Conservation (phyloP, 2,329 filamentous ascomycete species). For the Hirsutella thompsonii region DNA sequence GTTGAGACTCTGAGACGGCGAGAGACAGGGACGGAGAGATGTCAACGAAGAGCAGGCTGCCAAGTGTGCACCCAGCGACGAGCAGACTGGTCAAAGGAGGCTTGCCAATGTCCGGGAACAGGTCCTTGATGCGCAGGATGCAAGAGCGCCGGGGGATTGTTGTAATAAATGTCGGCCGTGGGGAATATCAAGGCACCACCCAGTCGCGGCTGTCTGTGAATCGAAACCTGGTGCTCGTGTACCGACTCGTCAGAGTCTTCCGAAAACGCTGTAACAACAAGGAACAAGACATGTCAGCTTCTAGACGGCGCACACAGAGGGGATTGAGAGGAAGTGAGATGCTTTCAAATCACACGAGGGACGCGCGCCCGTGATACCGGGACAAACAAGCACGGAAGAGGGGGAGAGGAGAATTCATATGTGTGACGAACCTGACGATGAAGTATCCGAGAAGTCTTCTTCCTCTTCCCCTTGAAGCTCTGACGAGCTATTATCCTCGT, state of each 20-base stretch:
- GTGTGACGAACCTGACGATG: constrained; percentile 9
- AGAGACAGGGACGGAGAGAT: neutral
- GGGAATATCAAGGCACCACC: neutral
- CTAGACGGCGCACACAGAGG: no score
- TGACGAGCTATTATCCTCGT: neutral
- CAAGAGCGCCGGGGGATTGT: constrained; percentile 10
- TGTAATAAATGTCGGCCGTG: constrained; percentile 2
- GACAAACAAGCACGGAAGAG: constrained; percentile 4
- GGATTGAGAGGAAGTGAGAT: no score
- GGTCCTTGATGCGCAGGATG: constrained; percentile 16
- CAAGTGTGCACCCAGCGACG: constrained; percentile 24
- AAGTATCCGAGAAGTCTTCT: constrained; percentile 6
- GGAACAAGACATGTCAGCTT: no score
- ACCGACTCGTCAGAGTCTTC: no score
- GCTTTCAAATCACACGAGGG: no score
- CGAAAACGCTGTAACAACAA: no score
- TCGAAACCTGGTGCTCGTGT: no score
- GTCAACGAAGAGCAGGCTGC: constrained; percentile 13
- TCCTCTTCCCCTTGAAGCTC: constrained; percentile 1
- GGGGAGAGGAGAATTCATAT: neutral
- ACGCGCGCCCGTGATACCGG: neutral
- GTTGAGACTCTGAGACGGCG: no score
- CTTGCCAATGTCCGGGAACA: constrained; percentile 21
- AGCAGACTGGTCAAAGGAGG: constrained; percentile 15
- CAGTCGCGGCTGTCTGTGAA: no score